A percentile compares a stretch with the other conserved stretches of the same genome.
phyloP scores from a whole-genome alignment of 345 rosid genomes.

The Erysimum cheiranthoides region DNA sequence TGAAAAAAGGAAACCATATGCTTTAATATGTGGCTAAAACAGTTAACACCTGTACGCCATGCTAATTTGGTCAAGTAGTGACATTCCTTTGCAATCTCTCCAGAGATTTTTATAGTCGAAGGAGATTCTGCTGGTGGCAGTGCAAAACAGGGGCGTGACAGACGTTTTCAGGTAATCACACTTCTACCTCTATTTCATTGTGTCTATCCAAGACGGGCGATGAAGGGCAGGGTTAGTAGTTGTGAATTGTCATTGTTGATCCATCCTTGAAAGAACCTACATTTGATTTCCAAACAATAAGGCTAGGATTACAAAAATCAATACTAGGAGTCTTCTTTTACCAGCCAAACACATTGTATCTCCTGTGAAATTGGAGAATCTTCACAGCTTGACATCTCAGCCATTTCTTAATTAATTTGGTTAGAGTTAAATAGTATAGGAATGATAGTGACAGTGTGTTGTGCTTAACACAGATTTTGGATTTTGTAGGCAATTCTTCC shows the following conservation, averaged over 20 bases:
- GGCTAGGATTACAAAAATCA: slow-evolving; percentile 1
- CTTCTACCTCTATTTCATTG: slow-evolving; percentile 24
- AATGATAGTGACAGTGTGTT: not conserved
- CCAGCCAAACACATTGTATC: not conserved
- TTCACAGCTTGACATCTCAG: not conserved
- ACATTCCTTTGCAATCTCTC: slow-evolving; percentile 33
- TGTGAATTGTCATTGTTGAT: slow-evolving; percentile 12
- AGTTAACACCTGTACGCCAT: not conserved
- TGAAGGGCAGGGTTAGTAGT: not conserved
- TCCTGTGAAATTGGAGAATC: slow-evolving; percentile 11
- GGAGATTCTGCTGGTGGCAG: slow-evolving; percentile 99
- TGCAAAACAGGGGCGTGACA: slow-evolving; percentile 99
- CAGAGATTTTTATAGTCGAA: slow-evolving; percentile 98
- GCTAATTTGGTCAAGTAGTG: slow-evolving; percentile 19
- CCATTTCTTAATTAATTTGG: slow-evolving; percentile 4
- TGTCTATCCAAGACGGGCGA: slow-evolving; percentile 6
- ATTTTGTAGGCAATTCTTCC: slow-evolving; percentile 93
- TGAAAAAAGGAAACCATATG: slow-evolving; percentile 5
- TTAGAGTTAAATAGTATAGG: not conserved
- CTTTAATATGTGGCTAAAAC: not conserved
- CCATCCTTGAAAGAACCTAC: not conserved
- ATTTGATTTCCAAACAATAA: not conserved
- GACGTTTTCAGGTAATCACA: slow-evolving; percentile 87
- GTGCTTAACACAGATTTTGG: slow-evolving; percentile 16
- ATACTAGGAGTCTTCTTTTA: not conserved